Evolutionary conservation across 2,329 filamentous ascomycete species (phyloP).

Genomic region (Neofusicoccum laricinum): DNA sequence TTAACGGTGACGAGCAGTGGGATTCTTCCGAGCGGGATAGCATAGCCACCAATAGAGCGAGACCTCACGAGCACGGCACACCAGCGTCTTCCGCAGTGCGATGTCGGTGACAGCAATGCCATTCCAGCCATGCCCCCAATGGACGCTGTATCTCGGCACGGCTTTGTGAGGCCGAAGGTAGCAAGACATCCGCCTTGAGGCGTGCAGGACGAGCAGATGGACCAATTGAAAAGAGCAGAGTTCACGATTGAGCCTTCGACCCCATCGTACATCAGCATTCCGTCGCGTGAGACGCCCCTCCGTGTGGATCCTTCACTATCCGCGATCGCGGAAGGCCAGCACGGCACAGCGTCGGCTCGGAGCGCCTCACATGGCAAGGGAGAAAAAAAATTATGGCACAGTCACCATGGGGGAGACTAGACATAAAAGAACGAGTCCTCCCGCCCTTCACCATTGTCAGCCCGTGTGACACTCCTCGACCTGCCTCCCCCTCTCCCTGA

Average conservation of each 20-base stretch:
- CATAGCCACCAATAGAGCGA: neutral
- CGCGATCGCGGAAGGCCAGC: slow-evolving; percentile 1
- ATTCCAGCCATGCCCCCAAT: neutral
- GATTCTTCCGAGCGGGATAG: neutral
- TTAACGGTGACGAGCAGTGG: neutral
- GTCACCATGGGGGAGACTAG: neutral
- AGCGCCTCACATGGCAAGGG: neutral
- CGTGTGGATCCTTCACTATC: slow-evolving; percentile 10
- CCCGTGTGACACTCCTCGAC: neutral
- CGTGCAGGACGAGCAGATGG: neutral
- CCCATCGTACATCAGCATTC: neutral
- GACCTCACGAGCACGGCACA: neutral
- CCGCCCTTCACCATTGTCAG: neutral
- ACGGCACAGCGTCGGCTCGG: slow-evolving; percentile 2
- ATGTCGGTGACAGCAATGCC: neutral
- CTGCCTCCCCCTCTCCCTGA: neutral
- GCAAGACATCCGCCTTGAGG: neutral
- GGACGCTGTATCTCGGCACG: neutral
- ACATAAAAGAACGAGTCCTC: slow-evolving; percentile 4
- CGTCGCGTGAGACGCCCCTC: neutral
- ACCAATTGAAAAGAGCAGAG: neutral
- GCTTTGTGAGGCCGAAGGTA: neutral
- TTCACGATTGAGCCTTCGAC: neutral
- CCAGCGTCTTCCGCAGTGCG: neutral
- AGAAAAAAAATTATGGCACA: slow-evolving; percentile 5